Base-by-base conservation (phyloP, 495 filamentous ascomycete genomes). In the Penicillium psychrofluorescens region DNA sequence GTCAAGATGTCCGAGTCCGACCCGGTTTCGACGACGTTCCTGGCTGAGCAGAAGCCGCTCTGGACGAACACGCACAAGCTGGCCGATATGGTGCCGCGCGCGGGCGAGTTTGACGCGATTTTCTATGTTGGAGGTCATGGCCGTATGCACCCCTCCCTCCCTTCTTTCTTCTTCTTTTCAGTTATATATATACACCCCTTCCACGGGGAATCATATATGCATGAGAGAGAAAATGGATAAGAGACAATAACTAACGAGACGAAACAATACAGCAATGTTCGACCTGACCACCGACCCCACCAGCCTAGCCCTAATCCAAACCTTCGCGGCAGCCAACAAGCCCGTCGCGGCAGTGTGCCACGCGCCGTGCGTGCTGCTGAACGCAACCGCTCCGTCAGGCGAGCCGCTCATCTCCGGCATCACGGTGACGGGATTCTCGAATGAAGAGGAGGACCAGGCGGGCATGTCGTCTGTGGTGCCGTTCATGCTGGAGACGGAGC, bases 41-140 rank as follows among this genome's bases (percentile, higher is more conserved):
- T 77, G 4, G 54, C 71, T 7, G 63, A 69, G 13, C 58, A 84
- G 34, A 53, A 71, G 35, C 42, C 61, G 2, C 61, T 85, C 4
- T 89, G 83, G 81, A 77, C 79, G 54, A 69, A 80, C 29, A 87
- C 84, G 0, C 46, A 68, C 2, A 72, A 72, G 44, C 56, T 88
- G 1, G 48, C 61, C 0, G 55, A 68, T 3, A 67, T 84, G 38
- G 34, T 73, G 0, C 75, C 78, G 0, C 67, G 68, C 28, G 73
- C 74, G 0, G 58, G 46, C 35, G 80, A 86, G 36, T 88, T 79
- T 54, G 84, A 79, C 41, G 84, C 79, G 16, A 62, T 89, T 36
- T 86, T 83, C 60, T 86, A 76, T 59, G 83, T 86, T 10, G 86
- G 86, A 50, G 85, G 85, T 16, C 81, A 88, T 62, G 85, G 85